phyloP scores from a whole-genome alignment of 108 stramenopile species.

The Mediolabrus comicus region DNA sequence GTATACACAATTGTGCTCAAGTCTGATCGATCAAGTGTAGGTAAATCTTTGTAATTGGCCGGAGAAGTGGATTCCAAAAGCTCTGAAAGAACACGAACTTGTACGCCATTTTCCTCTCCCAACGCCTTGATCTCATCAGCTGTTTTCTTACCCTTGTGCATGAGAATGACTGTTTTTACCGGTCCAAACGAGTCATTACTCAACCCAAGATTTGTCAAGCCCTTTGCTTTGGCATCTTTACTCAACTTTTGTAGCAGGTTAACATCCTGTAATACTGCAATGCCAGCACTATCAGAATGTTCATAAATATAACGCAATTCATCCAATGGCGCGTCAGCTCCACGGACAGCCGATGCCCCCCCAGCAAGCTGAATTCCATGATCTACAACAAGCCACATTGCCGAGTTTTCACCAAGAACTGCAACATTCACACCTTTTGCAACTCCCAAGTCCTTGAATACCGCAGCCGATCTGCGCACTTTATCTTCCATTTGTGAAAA shows the following conservation, averaged over 20 bases:
- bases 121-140: conserved; percentile 57
- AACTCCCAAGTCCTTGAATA: conserved; percentile 66
- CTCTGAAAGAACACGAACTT: conserved; percentile 59
- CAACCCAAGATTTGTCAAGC: conserved; percentile 57
- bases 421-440: conserved; percentile 72
- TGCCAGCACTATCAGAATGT: conserved; percentile 80
- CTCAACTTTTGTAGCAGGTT: conserved; percentile 61
- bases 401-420: conserved; percentile 85
- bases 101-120: conserved; percentile 51
- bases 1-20: conserved; percentile 94
- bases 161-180: conserved; percentile 68
- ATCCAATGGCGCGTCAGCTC: conserved; percentile 83
- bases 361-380: conserved; percentile 82
- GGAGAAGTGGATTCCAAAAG: conserved; percentile 47
- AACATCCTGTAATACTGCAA: conserved; percentile 82
- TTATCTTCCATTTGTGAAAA: conserved; percentile 66
- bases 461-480: conserved; percentile 58
- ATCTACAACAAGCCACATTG: conserved; percentile 82
- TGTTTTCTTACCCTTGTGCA: conserved; percentile 69
- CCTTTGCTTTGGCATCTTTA: conserved; percentile 60
- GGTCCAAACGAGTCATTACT: conserved; percentile 65
- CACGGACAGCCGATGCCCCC: conserved; percentile 83
- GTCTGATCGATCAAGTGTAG: conserved; percentile 59
- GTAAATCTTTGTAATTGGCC: conserved; percentile 30
- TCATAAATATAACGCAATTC: conserved; percentile 91